These are phyloP conservation scores for Penicilliopsis zonata DNA, from an alignment of 495 filamentous ascomycete genomes.

Conservation along the genomic window DNA sequence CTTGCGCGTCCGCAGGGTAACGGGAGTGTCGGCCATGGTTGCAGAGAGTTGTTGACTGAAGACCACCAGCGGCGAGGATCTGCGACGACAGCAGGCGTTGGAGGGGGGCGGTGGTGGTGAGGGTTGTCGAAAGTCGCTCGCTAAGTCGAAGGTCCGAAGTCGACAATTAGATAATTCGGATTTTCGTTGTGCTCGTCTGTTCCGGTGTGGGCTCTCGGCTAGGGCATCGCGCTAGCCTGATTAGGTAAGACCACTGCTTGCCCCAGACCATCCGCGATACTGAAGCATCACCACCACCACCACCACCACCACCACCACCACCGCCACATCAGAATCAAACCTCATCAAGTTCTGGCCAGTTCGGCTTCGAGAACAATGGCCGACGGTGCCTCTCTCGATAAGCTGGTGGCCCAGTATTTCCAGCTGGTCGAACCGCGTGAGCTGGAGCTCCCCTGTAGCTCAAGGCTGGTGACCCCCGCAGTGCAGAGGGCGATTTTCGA, in stretches of 20 bases:
- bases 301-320: too few species aligned
- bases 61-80: slow-evolving; percentile 4
- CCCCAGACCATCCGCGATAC: slow-evolving; percentile 1
- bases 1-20: slow-evolving; percentile 99
- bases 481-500: slow-evolving; percentile 53
- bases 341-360: too few species aligned
- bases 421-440: slow-evolving; percentile 47
- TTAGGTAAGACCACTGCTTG: slow-evolving; percentile 7
- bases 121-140: slow-evolving; percentile 17
- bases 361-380: too few species aligned
- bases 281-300: too few species aligned
- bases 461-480: slow-evolving; percentile 35
- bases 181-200: slow-evolving; percentile 15
- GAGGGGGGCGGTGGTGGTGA: slow-evolving; percentile 5
- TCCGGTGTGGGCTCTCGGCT: slow-evolving; percentile 34
- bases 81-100: slow-evolving; percentile 7
- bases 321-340: too few species aligned
- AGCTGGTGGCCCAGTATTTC: slow-evolving; percentile 45
- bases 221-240: slow-evolving; percentile 19
- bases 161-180: slow-evolving; percentile 20
- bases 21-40: slow-evolving; percentile 83
- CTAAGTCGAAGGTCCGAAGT: slow-evolving; percentile 10
- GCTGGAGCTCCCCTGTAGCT: slow-evolving; percentile 41
- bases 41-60: slow-evolving; percentile 24
- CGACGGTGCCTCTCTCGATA: slow-evolving; percentile 9